Base-by-base conservation (phyloP, 495 filamentous ascomycete species). In the Penicillium silybi region DNA sequence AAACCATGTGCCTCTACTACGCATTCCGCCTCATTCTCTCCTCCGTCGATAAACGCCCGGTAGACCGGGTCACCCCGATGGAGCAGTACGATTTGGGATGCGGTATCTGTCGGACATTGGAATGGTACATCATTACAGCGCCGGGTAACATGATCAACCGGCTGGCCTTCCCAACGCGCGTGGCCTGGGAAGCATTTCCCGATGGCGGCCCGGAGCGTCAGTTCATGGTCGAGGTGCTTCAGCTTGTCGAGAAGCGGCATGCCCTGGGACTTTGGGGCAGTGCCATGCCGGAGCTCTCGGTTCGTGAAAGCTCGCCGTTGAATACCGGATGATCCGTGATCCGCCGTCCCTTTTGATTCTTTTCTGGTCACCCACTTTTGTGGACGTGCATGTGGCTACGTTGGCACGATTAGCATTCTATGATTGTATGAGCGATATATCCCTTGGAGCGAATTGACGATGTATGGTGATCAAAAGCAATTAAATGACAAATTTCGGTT, bases 121-220 rank as follows among this genome's bases (percentile, higher is more conserved):
- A 73, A 44, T 74, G 59, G 54, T 76, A 74, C 45, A 70, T 76
- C 10, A 50, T 66, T 3, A 72, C 57, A 6, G 64, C 71, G 0
- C 68, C 70, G 0, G 71, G 73, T 0, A 74, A 74, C 45, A 74
- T 76, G 73, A 74, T 76, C 50, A 76, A 74, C 48, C 71, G 73
- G 0, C 67, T 76, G n/a, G 71, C 70, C 0, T 74, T 76, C 32
- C 60, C 71, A 0, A 67, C 68, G 6, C 66, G 73, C 3, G 71
- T 76, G 1, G 73, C 71, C 10, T 76, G 71, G 71, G 73, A 76
- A 40, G 69, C 62, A 0, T 68, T 76, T 37, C 68, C 71, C 0
- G 65, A 67, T 3, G 57, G 53, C 6, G 70, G 68, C 0, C 67
- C 69, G 2, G 73, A 76, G 49, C 70, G 69, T 15, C 50, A 45